These are phyloP conservation scores for Cryphonectria radicalis DNA, from an alignment of 2,329 filamentous ascomycete species.

Conservation along the genomic window DNA sequence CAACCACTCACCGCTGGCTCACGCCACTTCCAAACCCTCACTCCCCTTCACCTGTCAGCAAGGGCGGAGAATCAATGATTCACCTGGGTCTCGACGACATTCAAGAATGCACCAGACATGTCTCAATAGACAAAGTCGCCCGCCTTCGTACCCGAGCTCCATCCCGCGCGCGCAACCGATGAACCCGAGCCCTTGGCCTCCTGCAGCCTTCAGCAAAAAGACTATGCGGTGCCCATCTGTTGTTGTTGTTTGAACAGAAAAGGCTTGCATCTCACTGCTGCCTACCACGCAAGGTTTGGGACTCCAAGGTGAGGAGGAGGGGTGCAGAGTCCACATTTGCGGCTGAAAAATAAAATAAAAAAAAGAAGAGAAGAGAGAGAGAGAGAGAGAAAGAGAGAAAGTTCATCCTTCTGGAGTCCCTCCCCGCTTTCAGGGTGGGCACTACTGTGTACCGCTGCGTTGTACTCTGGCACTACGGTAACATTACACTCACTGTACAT, in stretches of 20 bases:
- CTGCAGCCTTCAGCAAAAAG: neutral
- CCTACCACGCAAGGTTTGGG: neutral
- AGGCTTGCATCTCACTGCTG: neutral
- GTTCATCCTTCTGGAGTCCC: slow-evolving; percentile 10
- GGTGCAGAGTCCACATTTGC: neutral
- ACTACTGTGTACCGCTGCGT: neutral
- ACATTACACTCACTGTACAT: neutral
- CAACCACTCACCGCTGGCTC: slow-evolving; percentile 17
- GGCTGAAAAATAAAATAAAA: slow-evolving; percentile 5
- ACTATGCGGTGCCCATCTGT: neutral
- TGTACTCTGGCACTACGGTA: neutral
- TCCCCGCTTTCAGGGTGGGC: neutral
- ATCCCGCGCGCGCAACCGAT: neutral
- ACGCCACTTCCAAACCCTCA: slow-evolving; percentile 11
- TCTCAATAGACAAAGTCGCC: neutral
- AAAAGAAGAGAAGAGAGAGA: neutral
- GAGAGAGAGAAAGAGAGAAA: neutral
- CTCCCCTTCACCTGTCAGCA: neutral
- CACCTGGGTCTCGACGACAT: neutral
- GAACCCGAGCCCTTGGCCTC: neutral
- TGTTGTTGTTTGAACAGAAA: neutral
- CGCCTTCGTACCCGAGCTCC: neutral
- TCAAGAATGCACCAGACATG: neutral
- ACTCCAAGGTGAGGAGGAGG: neutral
- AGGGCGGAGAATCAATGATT: neutral